These are phyloP conservation scores for Aspergillus hortae DNA, from an alignment of 2,329 filamentous ascomycete species.

Conservation along the genomic window DNA sequence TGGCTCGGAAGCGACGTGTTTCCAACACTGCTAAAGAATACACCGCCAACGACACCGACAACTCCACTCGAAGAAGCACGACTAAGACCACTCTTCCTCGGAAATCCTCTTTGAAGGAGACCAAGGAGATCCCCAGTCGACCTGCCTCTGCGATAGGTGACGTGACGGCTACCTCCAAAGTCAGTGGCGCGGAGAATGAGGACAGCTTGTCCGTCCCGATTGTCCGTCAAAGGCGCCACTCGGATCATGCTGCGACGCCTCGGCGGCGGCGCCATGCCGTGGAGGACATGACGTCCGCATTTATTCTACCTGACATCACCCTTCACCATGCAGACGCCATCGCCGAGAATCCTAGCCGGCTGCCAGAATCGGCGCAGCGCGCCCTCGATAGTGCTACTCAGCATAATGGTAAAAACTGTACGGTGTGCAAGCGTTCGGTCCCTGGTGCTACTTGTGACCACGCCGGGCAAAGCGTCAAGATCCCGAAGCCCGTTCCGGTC, in stretches of 20 bases:
- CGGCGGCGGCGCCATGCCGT: constrained; percentile 48
- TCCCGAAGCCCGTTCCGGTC: constrained; percentile 50
- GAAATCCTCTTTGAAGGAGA: constrained; percentile 55
- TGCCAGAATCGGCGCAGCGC: constrained; percentile 39
- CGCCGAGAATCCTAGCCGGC: constrained; percentile 25
- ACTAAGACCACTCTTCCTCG: constrained; percentile 41
- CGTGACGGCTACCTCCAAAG: constrained; percentile 29
- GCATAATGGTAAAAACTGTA: constrained; percentile 55
- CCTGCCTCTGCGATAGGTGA: constrained; percentile 35
- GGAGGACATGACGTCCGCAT: constrained; percentile 60
- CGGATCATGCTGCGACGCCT: constrained; percentile 47
- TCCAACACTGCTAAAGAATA: constrained; percentile 28
- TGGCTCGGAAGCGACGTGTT: constrained; percentile 41
- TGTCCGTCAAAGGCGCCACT: constrained; percentile 35
- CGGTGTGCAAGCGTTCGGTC: constrained; percentile 50
- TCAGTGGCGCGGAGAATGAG: constrained; percentile 25
- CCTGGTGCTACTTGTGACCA: constrained; percentile 34
- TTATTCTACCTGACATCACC: constrained; percentile 63
- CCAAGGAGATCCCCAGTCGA: constrained; percentile 34
- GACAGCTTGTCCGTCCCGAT: constrained; percentile 26
- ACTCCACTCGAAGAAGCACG: constrained; percentile 35
- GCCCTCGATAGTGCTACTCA: constrained; percentile 42
- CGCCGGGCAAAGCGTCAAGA: constrained; percentile 32
- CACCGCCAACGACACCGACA: constrained; percentile 37
- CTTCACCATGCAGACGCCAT: constrained; percentile 36